Conservation (phyloP, 2,329 filamentous ascomycete species). For the Aspergillus fructus region DNA sequence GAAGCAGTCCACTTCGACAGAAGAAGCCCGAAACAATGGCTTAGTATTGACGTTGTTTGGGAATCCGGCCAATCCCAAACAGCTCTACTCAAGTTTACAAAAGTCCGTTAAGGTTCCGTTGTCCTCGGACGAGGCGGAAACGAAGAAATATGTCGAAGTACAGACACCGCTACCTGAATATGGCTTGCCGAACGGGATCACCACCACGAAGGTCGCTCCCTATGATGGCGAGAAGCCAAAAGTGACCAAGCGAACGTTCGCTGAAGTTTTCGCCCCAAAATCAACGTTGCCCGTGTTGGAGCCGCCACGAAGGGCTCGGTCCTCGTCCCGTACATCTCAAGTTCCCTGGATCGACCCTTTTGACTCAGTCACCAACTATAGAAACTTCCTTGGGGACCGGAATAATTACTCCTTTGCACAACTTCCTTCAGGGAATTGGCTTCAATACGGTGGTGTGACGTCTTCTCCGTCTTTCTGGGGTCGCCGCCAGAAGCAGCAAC, state of each 20-base stretch:
- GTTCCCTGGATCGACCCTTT: constrained; percentile 43
- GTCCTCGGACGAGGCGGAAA: constrained; percentile 37
- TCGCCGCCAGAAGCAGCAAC: constrained; percentile 35
- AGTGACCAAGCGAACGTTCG: constrained; percentile 40
- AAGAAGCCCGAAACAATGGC: constrained; percentile 49
- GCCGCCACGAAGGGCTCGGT: constrained; percentile 38
- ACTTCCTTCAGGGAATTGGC: constrained; percentile 43
- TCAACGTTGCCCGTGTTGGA: constrained; percentile 40
- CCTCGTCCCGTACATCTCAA: constrained; percentile 32
- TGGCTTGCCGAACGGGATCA: constrained; percentile 72
- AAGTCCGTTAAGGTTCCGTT: constrained; percentile 41
- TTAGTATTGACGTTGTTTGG: constrained; percentile 75
- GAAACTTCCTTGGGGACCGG: constrained; percentile 34
- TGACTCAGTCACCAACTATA: constrained; percentile 37
- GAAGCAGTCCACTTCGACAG: constrained; percentile 35
- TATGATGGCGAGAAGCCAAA: constrained; percentile 36
- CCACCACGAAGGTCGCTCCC: constrained; percentile 65
- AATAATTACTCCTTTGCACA: constrained; percentile 42
- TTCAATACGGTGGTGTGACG: constrained; percentile 42
- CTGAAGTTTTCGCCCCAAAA: constrained; percentile 46
- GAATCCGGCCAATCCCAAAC: constrained; percentile 69
- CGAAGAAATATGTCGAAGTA: constrained; percentile 39
- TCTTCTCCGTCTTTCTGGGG: constrained; percentile 40
- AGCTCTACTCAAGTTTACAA: constrained; percentile 84
- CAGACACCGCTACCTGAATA: constrained; percentile 59